These are phyloP conservation scores for Tetrastigma voinierianum DNA, from an alignment of 164 flowering plant genomes.

Conservation along the genomic window DNA sequence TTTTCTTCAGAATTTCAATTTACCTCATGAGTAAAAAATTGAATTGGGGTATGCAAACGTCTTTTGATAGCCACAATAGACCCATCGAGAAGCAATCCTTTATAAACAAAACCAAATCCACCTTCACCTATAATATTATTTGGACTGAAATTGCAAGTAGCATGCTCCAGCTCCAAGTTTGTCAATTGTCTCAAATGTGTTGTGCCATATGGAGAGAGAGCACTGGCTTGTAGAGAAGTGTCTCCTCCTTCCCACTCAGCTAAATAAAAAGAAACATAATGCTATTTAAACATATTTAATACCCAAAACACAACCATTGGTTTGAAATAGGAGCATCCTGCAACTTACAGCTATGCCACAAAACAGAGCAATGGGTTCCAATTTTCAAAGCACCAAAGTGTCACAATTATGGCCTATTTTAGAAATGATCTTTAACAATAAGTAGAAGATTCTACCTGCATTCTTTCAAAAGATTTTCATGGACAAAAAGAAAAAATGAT, in stretches of 20 bases:
- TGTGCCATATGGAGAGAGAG: constrained; percentile 18
- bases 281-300: neutral
- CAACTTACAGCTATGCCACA: neutral
- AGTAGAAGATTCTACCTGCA: too few relatives aligned
- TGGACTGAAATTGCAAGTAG: constrained; percentile 41
- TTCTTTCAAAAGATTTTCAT: too few relatives aligned
- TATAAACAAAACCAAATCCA: constrained; percentile 44
- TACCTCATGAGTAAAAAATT: constrained; percentile 37
- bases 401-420: too few relatives aligned
- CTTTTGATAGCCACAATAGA: constrained; percentile 50
- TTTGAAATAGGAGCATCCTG: neutral
- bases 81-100: constrained; percentile 55
- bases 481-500: too few relatives aligned
- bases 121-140: constrained; percentile 50
- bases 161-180: constrained; percentile 36
- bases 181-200: constrained; percentile 25
- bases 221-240: constrained; percentile 16
- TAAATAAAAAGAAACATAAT: constrained; percentile 9
- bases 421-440: too few relatives aligned
- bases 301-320: neutral
- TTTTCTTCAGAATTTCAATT: constrained; percentile 5
- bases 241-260: constrained; percentile 27
- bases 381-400: neutral
- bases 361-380: neutral
- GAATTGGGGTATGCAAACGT: constrained; percentile 25